These are phyloP conservation scores for Aspergillus uvarum DNA, from an alignment of 2,329 filamentous ascomycete genomes.

Conservation along the genomic window DNA sequence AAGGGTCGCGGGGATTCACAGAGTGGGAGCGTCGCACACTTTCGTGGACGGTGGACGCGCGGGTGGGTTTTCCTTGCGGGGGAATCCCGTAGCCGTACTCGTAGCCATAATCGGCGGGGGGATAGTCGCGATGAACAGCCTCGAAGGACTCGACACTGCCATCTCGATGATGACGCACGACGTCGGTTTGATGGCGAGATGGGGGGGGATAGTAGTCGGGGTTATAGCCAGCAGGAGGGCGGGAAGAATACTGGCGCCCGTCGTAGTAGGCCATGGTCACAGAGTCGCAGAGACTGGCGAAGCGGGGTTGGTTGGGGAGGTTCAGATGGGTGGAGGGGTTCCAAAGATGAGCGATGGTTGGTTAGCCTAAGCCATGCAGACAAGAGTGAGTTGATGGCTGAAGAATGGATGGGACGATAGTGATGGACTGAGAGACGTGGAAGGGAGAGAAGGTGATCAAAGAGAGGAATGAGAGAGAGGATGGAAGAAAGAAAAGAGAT, in stretches of 20 bases:
- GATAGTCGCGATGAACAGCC: conserved; percentile 81
- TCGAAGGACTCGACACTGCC: conserved; percentile 75
- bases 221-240: conserved; percentile 25
- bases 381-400: neutral
- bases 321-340: conserved; percentile 4
- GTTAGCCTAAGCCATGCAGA: too few relatives aligned
- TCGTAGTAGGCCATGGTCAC: conserved; percentile 40
- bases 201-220: conserved; percentile 32
- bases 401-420: neutral
- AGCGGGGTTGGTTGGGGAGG: conserved; percentile 1
- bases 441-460: conserved; percentile 13
- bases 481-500: conserved; percentile 9
- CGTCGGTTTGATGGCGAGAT: conserved; percentile 18
- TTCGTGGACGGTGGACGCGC: conserved; percentile 35
- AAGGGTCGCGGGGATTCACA: conserved; percentile 32
- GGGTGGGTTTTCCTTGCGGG: conserved; percentile 21
- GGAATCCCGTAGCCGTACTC: conserved; percentile 44
- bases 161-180: conserved; percentile 45
- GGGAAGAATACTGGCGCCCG: conserved; percentile 31
- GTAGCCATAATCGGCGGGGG: conserved; percentile 55
- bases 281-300: too few relatives aligned
- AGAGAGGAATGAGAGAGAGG: conserved; percentile 7
- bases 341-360: too few relatives aligned
- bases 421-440: neutral
- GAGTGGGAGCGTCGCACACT: conserved; percentile 40